phyloP scores from a whole-genome alignment of 1,284 basidiomycete genomes.

The Heliocybe sulcata region DNA sequence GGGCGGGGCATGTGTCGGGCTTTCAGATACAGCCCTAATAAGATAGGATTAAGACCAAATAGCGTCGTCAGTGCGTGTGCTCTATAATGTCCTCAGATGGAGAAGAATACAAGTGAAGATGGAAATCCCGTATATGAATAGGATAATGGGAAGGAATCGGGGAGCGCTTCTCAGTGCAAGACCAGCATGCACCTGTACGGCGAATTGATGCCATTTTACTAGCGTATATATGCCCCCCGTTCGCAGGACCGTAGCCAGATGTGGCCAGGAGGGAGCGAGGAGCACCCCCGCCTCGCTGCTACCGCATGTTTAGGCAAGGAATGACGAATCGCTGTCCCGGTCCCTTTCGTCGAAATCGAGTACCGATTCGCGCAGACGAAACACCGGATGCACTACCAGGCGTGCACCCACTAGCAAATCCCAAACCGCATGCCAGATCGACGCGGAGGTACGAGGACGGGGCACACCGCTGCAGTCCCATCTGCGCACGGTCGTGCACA shows the following conservation, averaged over 20 bases:
- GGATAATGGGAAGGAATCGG: background rate
- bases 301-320: background rate
- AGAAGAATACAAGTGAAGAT: conserved; percentile 7
- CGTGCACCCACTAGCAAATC: background rate
- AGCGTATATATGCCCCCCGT: background rate
- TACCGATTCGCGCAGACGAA: background rate
- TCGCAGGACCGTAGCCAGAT: background rate
- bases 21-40: conserved; percentile 29
- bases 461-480: background rate
- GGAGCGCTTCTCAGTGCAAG: background rate
- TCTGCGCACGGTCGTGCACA: background rate
- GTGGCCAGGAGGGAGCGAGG: background rate
- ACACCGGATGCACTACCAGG: background rate
- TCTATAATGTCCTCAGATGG: conserved; percentile 9
- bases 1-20: conserved; percentile 28
- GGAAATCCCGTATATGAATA: background rate
- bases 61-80: conserved; percentile 6
- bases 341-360: background rate
- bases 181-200: conserved; percentile 2
- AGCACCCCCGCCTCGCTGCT: background rate
- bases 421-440: background rate
- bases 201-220: background rate
- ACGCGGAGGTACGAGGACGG: background rate
- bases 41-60: conserved; percentile 6
- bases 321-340: background rate